phyloP scores from a whole-genome alignment of 345 rosid species.

The Geranium rotundifolium region DNA sequence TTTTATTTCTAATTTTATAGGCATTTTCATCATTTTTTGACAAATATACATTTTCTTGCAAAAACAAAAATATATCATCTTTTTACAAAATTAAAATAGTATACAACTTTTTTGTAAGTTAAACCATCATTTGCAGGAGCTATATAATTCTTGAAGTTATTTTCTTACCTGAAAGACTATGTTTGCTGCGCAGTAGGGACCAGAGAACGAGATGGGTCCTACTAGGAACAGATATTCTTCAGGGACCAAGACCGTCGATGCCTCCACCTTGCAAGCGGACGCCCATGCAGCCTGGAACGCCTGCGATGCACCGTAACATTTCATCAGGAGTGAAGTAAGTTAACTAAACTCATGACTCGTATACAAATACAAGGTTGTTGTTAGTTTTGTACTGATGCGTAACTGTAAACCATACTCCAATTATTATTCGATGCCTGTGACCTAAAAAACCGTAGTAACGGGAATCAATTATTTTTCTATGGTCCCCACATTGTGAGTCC shows the following conservation, averaged over 20 bases:
- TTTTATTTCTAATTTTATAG: no score
- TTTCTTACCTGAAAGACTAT: slow-evolving; percentile 26
- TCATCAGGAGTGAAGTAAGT: neutral
- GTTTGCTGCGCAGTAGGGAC: slow-evolving; percentile 17
- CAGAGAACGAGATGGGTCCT: slow-evolving; percentile 15
- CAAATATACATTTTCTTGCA: no score
- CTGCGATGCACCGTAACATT: slow-evolving; percentile 1
- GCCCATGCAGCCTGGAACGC: slow-evolving; percentile 13
- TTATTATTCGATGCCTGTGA: neutral
- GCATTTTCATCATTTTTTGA: no score
- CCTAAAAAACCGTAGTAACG: neutral
- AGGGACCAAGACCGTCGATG: slow-evolving; percentile 9
- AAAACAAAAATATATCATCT: no score
- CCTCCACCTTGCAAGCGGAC: slow-evolving; percentile 14
- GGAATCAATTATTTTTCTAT: neutral
- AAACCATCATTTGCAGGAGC: no score
- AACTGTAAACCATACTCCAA: neutral
- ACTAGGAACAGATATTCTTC: slow-evolving; percentile 14
- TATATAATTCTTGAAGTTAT: neutral
- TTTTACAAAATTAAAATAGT: no score
- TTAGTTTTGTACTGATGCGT: neutral
- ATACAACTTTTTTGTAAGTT: no score
- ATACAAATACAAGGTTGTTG: neutral
- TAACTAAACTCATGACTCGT: neutral
- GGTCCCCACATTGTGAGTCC: neutral